Evolutionary conservation across 352 stramenopile species (phyloP), one percentile per base, ranked within the genome.

Genomic region (Pythium angustatum): DNA sequence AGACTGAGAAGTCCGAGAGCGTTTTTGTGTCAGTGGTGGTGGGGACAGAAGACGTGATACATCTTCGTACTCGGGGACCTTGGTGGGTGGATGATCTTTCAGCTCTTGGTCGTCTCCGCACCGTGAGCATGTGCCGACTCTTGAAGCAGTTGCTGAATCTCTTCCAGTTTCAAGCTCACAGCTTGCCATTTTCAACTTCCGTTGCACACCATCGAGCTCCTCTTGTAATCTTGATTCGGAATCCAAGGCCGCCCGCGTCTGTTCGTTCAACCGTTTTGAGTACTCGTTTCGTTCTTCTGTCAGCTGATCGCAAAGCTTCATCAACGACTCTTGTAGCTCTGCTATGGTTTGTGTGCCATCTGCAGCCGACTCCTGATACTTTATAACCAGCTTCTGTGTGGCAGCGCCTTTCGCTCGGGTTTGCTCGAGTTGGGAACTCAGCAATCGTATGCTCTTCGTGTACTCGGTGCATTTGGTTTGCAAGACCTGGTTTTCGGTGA

Each of bases 301-400:
- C 17, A 78, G 44, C 33, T 83, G 69, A 33, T 73, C 45, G 41
- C 70, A 77, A 2, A 81, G 36, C 12, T 64, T 63, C 6, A 71
- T 45, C 1, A 83, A 63, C 0, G 76, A 81, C 33, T 78, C 67
- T 62, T 83, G 73, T 9, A 83, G 45, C 4, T 67, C 62, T 17
- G 74, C 68, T 28, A 83, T 81, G 10, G 73, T 78, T 55, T 78
- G 38, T 0, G 73, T 79, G 6, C 76, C 76, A 49, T 76, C 70
- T 22, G 44, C 31, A 9, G 73, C 66, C 33, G 73, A 81, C 24
- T 60, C 55, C 62, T 79, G 59, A 55, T 79, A 81, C 28, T 73
- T 79, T 1, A 19, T n/a, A 19, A 83, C 17, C 2, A 83, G 50
- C 14, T 56, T 59, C 51, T 52, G 22, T 34, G 38, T 31, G 17